Percentiles rank a stretch among this genome's conserved stretches.
Evolutionary conservation across 2,329 filamentous ascomycete genomes (phyloP).

Genomic region (Dothideomycetidae sp.): DNA sequence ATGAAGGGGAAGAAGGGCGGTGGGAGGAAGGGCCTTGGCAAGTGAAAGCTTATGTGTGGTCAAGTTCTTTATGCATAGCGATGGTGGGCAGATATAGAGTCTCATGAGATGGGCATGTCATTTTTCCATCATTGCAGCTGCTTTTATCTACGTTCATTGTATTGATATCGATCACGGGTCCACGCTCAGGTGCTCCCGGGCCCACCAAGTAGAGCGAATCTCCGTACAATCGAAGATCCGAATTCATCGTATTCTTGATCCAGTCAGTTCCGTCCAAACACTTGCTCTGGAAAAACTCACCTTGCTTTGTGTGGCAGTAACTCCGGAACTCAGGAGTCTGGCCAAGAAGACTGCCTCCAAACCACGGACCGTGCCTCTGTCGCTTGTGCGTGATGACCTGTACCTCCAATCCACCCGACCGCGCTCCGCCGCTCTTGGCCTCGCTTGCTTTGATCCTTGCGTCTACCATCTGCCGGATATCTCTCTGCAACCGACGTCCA

Average conservation of each 20-base stretch:
- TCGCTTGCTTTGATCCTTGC: constrained; percentile 86
- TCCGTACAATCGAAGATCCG: constrained; percentile 84
- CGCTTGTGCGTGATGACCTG: constrained; percentile 96
- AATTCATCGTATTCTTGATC: constrained; percentile 72
- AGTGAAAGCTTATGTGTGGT: no score
- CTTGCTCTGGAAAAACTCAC: constrained; percentile 14
- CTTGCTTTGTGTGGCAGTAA: constrained; percentile 69
- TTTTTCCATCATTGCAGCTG: background rate
- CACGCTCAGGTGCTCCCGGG: constrained; percentile 61
- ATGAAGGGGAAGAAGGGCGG: constrained; percentile 27
- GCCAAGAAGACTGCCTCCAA: constrained; percentile 87
- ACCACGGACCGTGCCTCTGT: constrained; percentile 96
- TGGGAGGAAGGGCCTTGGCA: constrained; percentile 23
- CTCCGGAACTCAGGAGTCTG: constrained; percentile 97
- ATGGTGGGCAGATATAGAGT: no score
- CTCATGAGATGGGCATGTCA: constrained; percentile 19
- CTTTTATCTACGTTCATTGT: constrained; percentile 1
- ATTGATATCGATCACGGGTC: background rate
- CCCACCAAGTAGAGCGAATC: constrained; percentile 85
- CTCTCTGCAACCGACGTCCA: constrained; percentile 83
- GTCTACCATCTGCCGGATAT: constrained; percentile 93
- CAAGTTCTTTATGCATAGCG: no score
- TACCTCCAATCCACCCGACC: constrained; percentile 86
- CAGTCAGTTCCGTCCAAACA: background rate
- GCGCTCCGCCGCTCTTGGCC: constrained; percentile 77